phyloP scores from a whole-genome alignment of 495 filamentous ascomycete genomes.

The Emericellopsis terricola region DNA sequence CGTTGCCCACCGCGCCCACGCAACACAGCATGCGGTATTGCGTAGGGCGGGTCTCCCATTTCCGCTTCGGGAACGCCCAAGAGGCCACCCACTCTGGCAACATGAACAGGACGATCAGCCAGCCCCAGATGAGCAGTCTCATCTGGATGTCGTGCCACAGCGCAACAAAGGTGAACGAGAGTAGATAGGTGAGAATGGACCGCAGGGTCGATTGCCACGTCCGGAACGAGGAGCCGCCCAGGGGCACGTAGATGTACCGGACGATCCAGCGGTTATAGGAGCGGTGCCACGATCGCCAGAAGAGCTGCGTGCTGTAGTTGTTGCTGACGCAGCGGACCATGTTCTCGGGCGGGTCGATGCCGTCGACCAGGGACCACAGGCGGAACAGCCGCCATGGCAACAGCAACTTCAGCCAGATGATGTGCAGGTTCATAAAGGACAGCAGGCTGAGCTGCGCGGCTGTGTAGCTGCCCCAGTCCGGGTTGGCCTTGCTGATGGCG shows the following conservation, averaged over 20 bases:
- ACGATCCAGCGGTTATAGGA: slow-evolving; percentile 88
- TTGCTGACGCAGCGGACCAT: slow-evolving; percentile 94
- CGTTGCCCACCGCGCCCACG: slow-evolving; percentile 68
- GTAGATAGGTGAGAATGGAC: slow-evolving; percentile 49
- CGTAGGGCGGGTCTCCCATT: slow-evolving; percentile 48
- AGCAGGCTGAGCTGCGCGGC: slow-evolving; percentile 80
- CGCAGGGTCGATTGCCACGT: slow-evolving; percentile 15
- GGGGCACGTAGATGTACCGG: slow-evolving; percentile 84
- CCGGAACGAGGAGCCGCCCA: slow-evolving; percentile 50
- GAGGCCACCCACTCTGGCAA: slow-evolving; percentile 64
- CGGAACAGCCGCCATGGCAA: slow-evolving; percentile 97
- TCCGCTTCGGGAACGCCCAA: slow-evolving; percentile 47
- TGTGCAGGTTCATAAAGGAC: slow-evolving; percentile 89
- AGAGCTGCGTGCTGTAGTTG: slow-evolving; percentile 80
- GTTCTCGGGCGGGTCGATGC: slow-evolving; percentile 91
- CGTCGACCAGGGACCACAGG: slow-evolving; percentile 77
- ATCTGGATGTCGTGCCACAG: slow-evolving; percentile 96
- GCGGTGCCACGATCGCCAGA: slow-evolving; percentile 94
- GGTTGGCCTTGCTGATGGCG: slow-evolving; percentile 70
- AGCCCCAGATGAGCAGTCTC: slow-evolving; percentile 88
- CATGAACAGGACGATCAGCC: slow-evolving; percentile 87
- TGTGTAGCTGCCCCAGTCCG: slow-evolving; percentile 67
- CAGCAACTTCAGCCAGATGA: slow-evolving; percentile 96
- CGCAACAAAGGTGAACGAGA: slow-evolving; percentile 95
- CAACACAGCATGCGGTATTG: slow-evolving; percentile 66